Conservation (phyloP, 495 filamentous ascomycete genomes). For the Annulohypoxylon maeteangense region DNA sequence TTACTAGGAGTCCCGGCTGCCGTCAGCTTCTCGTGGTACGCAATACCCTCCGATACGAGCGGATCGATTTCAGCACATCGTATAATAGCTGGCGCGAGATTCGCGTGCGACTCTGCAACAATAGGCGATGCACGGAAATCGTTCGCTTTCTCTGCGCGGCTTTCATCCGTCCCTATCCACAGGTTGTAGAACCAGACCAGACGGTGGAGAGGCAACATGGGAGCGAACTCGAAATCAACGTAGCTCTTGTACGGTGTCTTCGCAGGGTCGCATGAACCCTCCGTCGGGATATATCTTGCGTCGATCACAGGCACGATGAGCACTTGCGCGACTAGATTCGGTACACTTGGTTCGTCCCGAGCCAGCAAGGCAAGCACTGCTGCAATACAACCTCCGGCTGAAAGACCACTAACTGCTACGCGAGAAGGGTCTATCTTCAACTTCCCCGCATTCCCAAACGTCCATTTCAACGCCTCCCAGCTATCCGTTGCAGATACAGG, state of each 20-base stretch:
- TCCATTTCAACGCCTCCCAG: conserved; percentile 58
- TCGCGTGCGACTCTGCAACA: conserved; percentile 47
- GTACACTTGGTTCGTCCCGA: conserved; percentile 52
- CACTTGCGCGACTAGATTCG: conserved; percentile 58
- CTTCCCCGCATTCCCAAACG: conserved; percentile 48
- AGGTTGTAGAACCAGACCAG: conserved; percentile 54
- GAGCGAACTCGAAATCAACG: conserved; percentile 49
- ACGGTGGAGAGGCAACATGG: conserved; percentile 51
- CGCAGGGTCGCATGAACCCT: conserved; percentile 48
- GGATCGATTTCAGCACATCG: conserved; percentile 50
- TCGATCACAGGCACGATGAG: conserved; percentile 64
- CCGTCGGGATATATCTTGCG: conserved; percentile 49
- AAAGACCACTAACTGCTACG: conserved; percentile 50
- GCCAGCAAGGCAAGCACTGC: conserved; percentile 55
- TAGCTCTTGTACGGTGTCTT: conserved; percentile 51
- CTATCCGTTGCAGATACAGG: conserved; percentile 50
- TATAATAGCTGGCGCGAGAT: conserved; percentile 50
- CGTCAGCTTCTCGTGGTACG: conserved; percentile 50
- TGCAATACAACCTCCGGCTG: conserved; percentile 54
- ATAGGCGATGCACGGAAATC: conserved; percentile 52
- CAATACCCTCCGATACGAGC: conserved; percentile 48
- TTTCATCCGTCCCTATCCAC: conserved; percentile 51
- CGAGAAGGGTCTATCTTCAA: conserved; percentile 53
- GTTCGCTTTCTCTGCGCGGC: conserved; percentile 37
- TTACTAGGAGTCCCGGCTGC: conserved; percentile 49